phyloP scores from a whole-genome alignment of 306 rosid species.

The Vigna nakashimae region DNA sequence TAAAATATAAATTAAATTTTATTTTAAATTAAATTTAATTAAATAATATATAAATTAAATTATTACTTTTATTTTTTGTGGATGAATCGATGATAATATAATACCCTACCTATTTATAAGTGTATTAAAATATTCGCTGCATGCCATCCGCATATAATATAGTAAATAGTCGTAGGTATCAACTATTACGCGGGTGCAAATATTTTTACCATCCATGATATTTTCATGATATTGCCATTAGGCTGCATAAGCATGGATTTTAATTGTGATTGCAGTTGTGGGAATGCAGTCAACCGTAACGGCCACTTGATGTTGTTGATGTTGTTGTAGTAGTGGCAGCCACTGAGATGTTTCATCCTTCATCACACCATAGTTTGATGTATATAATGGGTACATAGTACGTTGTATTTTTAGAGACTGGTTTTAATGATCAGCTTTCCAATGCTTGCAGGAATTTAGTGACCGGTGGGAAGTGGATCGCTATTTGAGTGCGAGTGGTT shows the following conservation, averaged over 20 bases:
- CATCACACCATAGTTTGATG: neutral
- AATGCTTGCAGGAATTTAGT: constrained; percentile 74
- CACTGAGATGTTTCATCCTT: neutral
- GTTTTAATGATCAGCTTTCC: constrained; percentile 37
- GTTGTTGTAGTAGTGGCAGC: neutral
- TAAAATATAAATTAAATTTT: no score
- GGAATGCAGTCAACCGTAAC: neutral
- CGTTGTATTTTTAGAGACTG: constrained; percentile 8
- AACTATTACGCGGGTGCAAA: no score
- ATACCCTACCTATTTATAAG: no score
- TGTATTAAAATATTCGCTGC: no score
- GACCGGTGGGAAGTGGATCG: constrained; percentile 99
- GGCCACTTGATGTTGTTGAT: neutral
- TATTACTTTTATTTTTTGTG: no score
- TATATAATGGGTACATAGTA: neutral
- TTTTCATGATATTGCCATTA: neutral
- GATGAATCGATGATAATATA: no score
- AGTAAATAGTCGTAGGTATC: no score
- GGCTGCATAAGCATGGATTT: neutral
- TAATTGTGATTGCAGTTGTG: neutral
- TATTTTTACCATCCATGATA: no score
- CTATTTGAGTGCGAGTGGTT: constrained; percentile 94
- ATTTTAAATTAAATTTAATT: no score
- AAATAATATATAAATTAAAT: no score
- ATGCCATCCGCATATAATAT: no score